A percentile compares a stretch with the other conserved stretches of the same genome.
Conservation (phyloP, 2,329 filamentous ascomycete species). For the Talaromyces rugulosus region DNA sequence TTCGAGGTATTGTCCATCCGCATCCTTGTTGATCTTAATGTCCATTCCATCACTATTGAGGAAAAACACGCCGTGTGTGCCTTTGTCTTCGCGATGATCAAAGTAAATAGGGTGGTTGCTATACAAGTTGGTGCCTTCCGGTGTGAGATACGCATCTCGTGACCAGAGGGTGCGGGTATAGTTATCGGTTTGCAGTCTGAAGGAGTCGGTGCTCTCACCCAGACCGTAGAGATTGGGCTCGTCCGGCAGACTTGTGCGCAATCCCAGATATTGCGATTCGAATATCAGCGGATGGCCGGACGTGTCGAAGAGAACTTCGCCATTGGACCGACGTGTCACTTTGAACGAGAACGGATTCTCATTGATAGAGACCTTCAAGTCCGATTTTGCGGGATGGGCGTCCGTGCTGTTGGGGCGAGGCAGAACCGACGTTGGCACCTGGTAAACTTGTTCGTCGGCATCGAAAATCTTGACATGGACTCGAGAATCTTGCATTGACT, state of each 20-base stretch:
- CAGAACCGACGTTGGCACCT: slow-evolving; percentile 67
- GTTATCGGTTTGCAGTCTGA: slow-evolving; percentile 63
- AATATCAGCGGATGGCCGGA: slow-evolving; percentile 65
- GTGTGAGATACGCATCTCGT: slow-evolving; percentile 61
- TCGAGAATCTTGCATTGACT: slow-evolving; percentile 35
- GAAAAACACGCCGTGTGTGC: slow-evolving; percentile 63
- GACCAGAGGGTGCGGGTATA: slow-evolving; percentile 69
- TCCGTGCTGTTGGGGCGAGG: slow-evolving; percentile 50
- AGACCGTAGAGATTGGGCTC: slow-evolving; percentile 72
- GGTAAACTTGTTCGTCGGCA: slow-evolving; percentile 64
- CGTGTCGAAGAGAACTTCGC: slow-evolving; percentile 61
- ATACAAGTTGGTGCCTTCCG: slow-evolving; percentile 63
- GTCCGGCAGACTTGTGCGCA: slow-evolving; percentile 66
- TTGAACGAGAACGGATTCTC: slow-evolving; percentile 65
- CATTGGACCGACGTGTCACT: slow-evolving; percentile 37
- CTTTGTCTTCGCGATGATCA: slow-evolving; percentile 59
- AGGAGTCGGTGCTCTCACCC: slow-evolving; percentile 70
- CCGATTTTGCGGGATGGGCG: slow-evolving; percentile 43
- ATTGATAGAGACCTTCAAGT: slow-evolving; percentile 47
- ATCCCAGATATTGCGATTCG: slow-evolving; percentile 70
- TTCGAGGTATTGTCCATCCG: slow-evolving; percentile 64
- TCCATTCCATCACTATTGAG: slow-evolving; percentile 75
- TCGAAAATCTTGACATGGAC: slow-evolving; percentile 74
- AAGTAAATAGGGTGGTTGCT: slow-evolving; percentile 72
- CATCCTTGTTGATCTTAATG: slow-evolving; percentile 64